Conservation (phyloP, 2,329 filamentous ascomycete genomes). For the Capronia epimyces region DNA sequence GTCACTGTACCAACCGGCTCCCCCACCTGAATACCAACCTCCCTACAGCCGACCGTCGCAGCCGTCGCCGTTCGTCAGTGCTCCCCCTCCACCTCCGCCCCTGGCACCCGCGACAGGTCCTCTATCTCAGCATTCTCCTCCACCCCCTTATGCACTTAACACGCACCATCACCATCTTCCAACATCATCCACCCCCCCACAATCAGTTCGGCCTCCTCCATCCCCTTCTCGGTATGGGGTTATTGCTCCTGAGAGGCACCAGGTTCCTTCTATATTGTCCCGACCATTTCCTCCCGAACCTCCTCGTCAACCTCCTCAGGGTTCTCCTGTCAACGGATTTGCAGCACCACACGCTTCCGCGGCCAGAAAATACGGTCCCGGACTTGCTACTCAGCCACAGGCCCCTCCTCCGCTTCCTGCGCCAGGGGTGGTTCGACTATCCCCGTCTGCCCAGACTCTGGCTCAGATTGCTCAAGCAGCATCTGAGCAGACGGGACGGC, state of each 20-base stretch:
- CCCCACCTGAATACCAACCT: conserved; percentile 13
- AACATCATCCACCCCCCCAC: conserved; percentile 3
- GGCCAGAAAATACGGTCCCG: conserved; percentile 10
- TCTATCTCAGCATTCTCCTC: conserved; percentile 19
- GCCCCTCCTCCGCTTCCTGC: conserved; percentile 12
- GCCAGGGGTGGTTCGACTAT: conserved; percentile 11
- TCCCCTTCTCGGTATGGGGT: conserved; percentile 22
- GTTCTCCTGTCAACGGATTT: conserved; percentile 23
- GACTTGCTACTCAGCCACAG: conserved; percentile 2
- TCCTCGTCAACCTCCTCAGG: conserved; percentile 9
- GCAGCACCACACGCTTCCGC: conserved; percentile 11
- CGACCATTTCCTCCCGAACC: conserved; percentile 18
- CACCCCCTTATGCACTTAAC: conserved; percentile 14
- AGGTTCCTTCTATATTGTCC: conserved; percentile 17
- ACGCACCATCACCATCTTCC: conserved; percentile 9
- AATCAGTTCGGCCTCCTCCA: conserved; percentile 7
- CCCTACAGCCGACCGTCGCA: conserved; percentile 20
- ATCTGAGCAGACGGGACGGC: conserved; percentile 11
- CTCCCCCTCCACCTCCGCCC: conserved; percentile 9
- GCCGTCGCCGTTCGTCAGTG: conserved; percentile 7
- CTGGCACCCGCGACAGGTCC: conserved; percentile 19
- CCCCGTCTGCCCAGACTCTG: conserved; percentile 20
- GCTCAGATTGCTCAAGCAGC: conserved; percentile 23
- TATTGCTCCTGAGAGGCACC: conserved; percentile 12
- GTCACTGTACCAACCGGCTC: conserved; percentile 12